Evolutionary conservation across 768 basidiomycete genomes (phyloP), one percentile per base, ranked within the genome.

Genomic region (Mrakia frigida): DNA sequence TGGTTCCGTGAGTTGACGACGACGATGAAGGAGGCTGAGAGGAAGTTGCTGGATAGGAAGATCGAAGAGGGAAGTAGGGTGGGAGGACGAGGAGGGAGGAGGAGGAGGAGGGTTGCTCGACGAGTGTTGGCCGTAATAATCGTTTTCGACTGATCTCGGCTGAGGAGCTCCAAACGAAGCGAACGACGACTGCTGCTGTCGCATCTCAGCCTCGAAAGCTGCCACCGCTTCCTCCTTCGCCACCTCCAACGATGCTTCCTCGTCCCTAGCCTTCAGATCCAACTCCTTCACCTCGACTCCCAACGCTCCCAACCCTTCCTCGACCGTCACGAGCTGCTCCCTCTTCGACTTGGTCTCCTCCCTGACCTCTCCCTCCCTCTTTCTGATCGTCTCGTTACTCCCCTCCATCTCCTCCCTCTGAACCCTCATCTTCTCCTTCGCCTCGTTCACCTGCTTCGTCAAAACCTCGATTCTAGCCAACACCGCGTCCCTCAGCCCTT

Each of bases 271-370:
- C 80, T 85, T 87, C 68, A 90, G 89, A 83, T 94, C 92, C 74
- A 94, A 84, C 80, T 90, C 91, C 78, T 88, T 87, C 70, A 90
- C 88, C 50, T 86, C 85, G 81, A 87, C 89, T 50, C 92, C 85
- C 14, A 88, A 86, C 65, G 86, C 84, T 28, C 92, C 85, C 23
- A 89, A 85, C 70, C 91, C 91, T 82, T 86, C 83, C 59, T 85
- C 85, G 60, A 82, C 80, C 63, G 82, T 59, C 43, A 83, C 82
- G 67, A 90, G 84, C 53, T 86, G 85, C 79, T 85, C 87, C 80
- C 92, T 90, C 72, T 87, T 87, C 28, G 81, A 82, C 79, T 88
- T 86, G 33, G 87, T 52, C 35, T 72, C 75, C 6, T n/a, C 50
- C 75, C 59, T 75, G 35, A 80, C 80, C 33, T 81, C 87, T 53